Evolutionary conservation across 139 green algal genomes (phyloP), one percentile per base, ranked within the genome.

Genomic region (Gonium pectorale): DNA sequence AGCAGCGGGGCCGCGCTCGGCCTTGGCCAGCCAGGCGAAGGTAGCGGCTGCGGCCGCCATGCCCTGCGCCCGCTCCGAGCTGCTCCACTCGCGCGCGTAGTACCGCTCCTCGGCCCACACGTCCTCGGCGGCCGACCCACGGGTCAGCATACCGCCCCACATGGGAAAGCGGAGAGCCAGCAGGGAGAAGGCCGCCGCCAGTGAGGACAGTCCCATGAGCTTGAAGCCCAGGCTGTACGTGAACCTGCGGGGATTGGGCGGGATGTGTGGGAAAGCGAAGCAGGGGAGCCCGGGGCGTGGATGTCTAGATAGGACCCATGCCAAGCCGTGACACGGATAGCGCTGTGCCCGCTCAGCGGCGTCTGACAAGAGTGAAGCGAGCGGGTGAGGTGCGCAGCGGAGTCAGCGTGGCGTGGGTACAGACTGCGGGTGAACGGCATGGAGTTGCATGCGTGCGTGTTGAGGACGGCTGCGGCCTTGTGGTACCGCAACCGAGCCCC

Each of bases 101-200:
- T 59, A 59, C 3, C 41, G 41, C 41, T 75, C 67, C 67, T 75
- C 67, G 4, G 41, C 67, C 41, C 67, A 56, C 26, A 37, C 35
- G 41, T 56, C 41, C 24, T 40, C 6, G n/a, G 62, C 62, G 6
- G 11, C 9, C 67, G 26, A 9, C 26, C 7, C 41, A 11, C 19
- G 35, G 67, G 27, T 19, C 67, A 75, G 67, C 67, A 75, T 75
- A 41, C 67, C 22, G 26, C 67, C 67, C 67, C 67, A 75, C 26
- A 56, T 56, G 67, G 67, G 67, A 21, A 56, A 75, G 41, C 41
- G 67, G 26, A 75, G 41, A 40, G 59, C 41, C 41, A 29, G 26
- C 41, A 75, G 67, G 7, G 67, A 24, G 26, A 19, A 26, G 67
- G 38, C 26, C 26, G 5, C 41, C 8, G 41, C 67, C 5, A 9